A percentile compares a stretch with the other conserved stretches of the same genome.
These are phyloP conservation scores for Scutellaria minor DNA, from an alignment of 257 asterid genomes.

Conservation along the genomic window DNA sequence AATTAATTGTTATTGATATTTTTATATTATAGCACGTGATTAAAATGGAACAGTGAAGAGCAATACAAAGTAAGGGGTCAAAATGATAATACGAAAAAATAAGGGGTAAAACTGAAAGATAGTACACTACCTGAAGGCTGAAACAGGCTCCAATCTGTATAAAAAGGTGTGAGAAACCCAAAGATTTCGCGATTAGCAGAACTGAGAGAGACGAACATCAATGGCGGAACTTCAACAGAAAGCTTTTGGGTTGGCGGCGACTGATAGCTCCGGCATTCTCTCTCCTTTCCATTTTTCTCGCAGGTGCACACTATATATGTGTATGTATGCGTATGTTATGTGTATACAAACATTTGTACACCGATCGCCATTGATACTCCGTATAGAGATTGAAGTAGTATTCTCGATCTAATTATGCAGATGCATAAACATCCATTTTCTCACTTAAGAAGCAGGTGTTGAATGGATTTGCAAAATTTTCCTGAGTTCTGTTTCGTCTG, in stretches of 20 bases:
- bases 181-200: background rate
- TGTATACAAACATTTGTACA: background rate
- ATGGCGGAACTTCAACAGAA: conserved; percentile 48
- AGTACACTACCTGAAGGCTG: background rate
- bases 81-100: background rate
- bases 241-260: conserved; percentile 71
- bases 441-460: background rate
- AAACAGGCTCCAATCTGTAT: background rate
- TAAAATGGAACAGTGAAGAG: background rate
- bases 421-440: background rate
- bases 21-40: background rate
- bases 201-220: conserved; percentile 5
- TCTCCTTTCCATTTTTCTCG: conserved; percentile 60
- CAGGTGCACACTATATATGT: conserved; percentile 39
- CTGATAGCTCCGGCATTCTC: conserved; percentile 56
- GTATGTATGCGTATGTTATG: background rate
- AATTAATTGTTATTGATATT: too few relatives aligned
- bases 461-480: background rate
- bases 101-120: background rate
- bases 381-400: background rate
- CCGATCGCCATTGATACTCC: conserved; percentile 10
- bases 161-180: background rate
- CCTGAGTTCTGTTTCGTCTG: background rate
- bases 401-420: background rate
- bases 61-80: too few relatives aligned